Percentiles rank a stretch among this genome's conserved stretches.
phyloP scores from a whole-genome alignment of 1,284 basidiomycete genomes.

The Ganoderma resinaceum region DNA sequence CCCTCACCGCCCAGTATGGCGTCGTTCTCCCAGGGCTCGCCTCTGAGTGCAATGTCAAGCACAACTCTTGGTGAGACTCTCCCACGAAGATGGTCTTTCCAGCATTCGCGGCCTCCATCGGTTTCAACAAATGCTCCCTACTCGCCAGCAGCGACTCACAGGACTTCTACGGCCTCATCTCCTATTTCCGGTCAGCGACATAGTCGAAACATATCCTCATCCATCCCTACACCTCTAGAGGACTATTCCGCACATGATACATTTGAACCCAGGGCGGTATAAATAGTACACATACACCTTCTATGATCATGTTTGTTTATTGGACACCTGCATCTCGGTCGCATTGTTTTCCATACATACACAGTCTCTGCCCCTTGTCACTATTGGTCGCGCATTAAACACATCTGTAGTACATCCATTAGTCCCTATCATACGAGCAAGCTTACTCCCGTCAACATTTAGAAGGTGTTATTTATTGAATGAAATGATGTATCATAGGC shows the following conservation, averaged over 20 bases:
- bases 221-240: conserved; percentile 32
- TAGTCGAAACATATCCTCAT: conserved; percentile 32
- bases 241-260: conserved; percentile 21
- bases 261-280: conserved; percentile 14
- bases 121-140: conserved; percentile 41
- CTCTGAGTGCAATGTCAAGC: conserved; percentile 48
- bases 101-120: conserved; percentile 45
- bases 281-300: conserved; percentile 9
- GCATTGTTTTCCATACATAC: neutral
- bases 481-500: neutral
- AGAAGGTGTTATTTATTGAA: neutral
- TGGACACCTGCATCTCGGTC: neutral
- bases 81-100: conserved; percentile 54
- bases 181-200: conserved; percentile 30
- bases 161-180: conserved; percentile 30
- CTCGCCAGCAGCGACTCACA: conserved; percentile 26
- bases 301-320: neutral
- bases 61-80: conserved; percentile 51
- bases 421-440: neutral
- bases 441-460: neutral
- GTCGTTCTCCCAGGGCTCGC: conserved; percentile 35
- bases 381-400: neutral
- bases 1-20: conserved; percentile 48
- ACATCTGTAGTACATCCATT: neutral
- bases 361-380: neutral